Percentiles rank a stretch among this genome's conserved stretches.
Conservation (phyloP, 305 asterid genomes). For the Solanum hybrid region DNA sequence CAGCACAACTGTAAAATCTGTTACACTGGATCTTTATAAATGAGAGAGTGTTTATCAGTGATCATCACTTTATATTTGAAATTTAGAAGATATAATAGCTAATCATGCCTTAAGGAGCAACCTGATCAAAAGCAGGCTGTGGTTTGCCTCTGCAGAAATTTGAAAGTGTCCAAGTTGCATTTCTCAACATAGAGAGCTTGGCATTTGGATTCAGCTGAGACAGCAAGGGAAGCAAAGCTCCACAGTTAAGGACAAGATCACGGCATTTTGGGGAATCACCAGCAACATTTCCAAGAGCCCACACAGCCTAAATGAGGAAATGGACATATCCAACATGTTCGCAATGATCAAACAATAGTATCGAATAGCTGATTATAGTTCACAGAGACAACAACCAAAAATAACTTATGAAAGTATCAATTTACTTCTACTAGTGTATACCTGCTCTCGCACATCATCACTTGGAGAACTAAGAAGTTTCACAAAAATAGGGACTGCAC, state of each 20-base stretch:
- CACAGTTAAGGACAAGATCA: slow-evolving; percentile 74
- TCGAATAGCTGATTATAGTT: background rate
- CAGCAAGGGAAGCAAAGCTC: slow-evolving; percentile 67
- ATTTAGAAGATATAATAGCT: background rate
- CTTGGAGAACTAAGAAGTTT: slow-evolving; percentile 77
- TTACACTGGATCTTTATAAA: background rate
- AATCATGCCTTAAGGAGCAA: slow-evolving; percentile 11
- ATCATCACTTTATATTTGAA: background rate
- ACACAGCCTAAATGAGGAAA: slow-evolving; percentile 57
- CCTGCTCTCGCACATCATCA: slow-evolving; percentile 97
- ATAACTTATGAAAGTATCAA: background rate
- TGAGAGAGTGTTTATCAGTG: background rate
- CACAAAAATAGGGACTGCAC: slow-evolving; percentile 80
- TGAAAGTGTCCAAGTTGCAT: slow-evolving; percentile 93
- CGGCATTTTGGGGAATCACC: slow-evolving; percentile 94
- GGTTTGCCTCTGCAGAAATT: slow-evolving; percentile 96
- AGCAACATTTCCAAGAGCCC: slow-evolving; percentile 97
- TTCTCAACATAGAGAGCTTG: slow-evolving; percentile 82
- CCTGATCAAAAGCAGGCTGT: slow-evolving; percentile 82
- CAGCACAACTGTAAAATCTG: background rate
- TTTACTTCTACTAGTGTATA: slow-evolving; percentile 4
- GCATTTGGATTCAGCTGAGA: slow-evolving; percentile 78
- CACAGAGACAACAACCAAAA: background rate
- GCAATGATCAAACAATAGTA: background rate
- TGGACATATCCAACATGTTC: background rate